These are phyloP conservation scores for Trametes sp. DNA, from an alignment of 1,284 basidiomycete species.

Conservation along the genomic window DNA sequence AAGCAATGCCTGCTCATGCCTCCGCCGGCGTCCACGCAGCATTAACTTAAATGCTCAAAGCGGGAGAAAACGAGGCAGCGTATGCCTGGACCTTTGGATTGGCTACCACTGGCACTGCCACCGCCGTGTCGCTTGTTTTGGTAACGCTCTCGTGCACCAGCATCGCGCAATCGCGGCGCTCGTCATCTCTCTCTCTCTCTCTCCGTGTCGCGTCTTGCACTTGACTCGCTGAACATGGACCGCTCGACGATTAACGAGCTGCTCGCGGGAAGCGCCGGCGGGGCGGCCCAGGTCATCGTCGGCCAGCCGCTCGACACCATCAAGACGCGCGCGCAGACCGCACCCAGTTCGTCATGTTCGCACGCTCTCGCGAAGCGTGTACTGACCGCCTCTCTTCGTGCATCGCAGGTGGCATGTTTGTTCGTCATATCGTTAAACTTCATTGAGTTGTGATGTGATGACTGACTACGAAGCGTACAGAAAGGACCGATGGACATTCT, in stretches of 20 bases:
- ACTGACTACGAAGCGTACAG: constrained; percentile 48
- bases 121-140: constrained; percentile 11
- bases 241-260: constrained; percentile 73
- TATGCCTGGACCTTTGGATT: too few species aligned
- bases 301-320: constrained; percentile 91
- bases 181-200: not conserved
- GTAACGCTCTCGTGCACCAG: constrained; percentile 13
- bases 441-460: not conserved
- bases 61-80: too few species aligned
- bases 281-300: constrained; percentile 83
- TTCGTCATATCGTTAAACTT: constrained; percentile 49
- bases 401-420: constrained; percentile 77
- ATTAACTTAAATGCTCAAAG: too few species aligned
- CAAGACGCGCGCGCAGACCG: constrained; percentile 83
- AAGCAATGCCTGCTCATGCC: too few species aligned
- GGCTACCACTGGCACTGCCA: constrained; percentile 3
- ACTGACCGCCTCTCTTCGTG: constrained; percentile 1
- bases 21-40: too few species aligned
- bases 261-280: constrained; percentile 79
- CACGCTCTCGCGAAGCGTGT: constrained; percentile 11
- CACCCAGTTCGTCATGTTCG: constrained; percentile 61
- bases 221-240: constrained; percentile 33
- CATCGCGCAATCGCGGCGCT: constrained; percentile 18
- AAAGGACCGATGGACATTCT: constrained; percentile 94
- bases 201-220: not conserved